Conservation (phyloP, 2,329 filamentous ascomycete genomes). For the Xylaria sp. region DNA sequence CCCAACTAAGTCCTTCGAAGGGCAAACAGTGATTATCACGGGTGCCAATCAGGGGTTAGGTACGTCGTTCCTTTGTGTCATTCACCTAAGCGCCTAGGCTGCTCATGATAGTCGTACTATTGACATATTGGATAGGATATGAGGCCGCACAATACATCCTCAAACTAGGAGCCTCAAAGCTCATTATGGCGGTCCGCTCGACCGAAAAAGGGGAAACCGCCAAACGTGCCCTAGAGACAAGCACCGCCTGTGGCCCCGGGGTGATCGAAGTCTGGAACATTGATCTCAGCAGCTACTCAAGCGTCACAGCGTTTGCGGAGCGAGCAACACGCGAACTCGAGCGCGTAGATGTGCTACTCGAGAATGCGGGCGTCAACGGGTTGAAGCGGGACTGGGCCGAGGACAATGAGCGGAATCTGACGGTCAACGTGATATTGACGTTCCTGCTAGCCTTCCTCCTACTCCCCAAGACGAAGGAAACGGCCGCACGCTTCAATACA, state of each 20-base stretch:
- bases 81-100: too few relatives aligned
- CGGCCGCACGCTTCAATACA: too few relatives aligned
- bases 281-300: neutral
- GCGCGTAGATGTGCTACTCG: neutral
- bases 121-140: too few relatives aligned
- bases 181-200: neutral
- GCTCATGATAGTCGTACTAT: too few relatives aligned
- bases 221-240: neutral
- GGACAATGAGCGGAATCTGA: too few relatives aligned
- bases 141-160: neutral
- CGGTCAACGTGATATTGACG: too few relatives aligned
- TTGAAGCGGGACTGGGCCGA: neutral
- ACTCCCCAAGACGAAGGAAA: too few relatives aligned
- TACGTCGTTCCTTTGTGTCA: too few relatives aligned
- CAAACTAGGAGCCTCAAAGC: neutral
- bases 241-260: neutral
- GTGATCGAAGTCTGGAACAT: neutral
- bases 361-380: neutral
- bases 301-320: neutral
- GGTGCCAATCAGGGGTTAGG: neutral
- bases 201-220: neutral
- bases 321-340: too few relatives aligned
- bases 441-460: too few relatives aligned
- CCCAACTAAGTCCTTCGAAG: neutral
- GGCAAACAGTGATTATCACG: neutral